phyloP scores from a whole-genome alignment of 306 rosid species.

The Acacia crassicarpa region DNA sequence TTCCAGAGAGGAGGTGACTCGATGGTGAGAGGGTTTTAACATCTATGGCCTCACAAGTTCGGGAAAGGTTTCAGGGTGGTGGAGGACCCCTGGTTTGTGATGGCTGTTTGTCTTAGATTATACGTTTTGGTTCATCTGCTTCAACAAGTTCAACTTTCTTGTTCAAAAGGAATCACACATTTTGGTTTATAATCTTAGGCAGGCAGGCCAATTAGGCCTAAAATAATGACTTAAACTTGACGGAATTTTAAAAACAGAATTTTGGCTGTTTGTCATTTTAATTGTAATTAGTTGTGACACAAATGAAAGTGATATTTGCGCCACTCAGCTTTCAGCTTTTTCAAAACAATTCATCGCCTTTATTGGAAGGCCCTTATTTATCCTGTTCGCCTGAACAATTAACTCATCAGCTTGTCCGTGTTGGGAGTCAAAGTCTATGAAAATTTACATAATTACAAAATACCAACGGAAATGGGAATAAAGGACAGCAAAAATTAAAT shows the following conservation, averaged over 20 bases:
- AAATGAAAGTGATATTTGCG: constrained; percentile 46
- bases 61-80: constrained; percentile 18
- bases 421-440: too few relatives aligned
- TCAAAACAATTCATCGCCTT: too few relatives aligned
- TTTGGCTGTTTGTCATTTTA: neutral
- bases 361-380: too few relatives aligned
- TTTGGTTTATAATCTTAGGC: neutral
- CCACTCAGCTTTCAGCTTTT: too few relatives aligned
- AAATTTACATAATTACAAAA: too few relatives aligned
- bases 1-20: constrained; percentile 52
- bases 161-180: neutral
- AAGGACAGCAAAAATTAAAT: too few relatives aligned
- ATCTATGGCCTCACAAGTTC: constrained; percentile 33
- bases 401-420: too few relatives aligned
- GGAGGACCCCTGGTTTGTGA: neutral
- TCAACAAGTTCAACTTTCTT: constrained; percentile 16
- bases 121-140: constrained; percentile 49
- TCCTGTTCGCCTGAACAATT: too few relatives aligned
- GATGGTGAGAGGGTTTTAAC: constrained; percentile 22
- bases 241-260: neutral
- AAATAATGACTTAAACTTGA: neutral
- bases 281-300: constrained; percentile 18
- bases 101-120: neutral
- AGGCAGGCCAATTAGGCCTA: too few relatives aligned
- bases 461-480: too few relatives aligned